These are phyloP conservation scores for Nasturtium officinale DNA, from an alignment of 345 rosid species.

Conservation along the genomic window DNA sequence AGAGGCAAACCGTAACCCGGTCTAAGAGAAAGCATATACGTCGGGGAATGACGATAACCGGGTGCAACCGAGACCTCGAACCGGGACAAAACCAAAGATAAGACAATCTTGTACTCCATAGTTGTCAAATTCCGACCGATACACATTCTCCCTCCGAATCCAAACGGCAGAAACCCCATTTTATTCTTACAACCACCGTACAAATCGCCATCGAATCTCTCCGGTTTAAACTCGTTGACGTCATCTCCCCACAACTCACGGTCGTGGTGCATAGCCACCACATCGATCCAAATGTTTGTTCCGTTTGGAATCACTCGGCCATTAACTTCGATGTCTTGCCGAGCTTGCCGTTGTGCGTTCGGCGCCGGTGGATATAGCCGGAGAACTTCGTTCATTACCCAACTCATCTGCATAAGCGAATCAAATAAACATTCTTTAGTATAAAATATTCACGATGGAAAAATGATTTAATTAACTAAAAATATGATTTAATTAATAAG, in stretches of 20 bases:
- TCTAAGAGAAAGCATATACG: slow-evolving; percentile 70
- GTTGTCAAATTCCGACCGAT: slow-evolving; percentile 68
- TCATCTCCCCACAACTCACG: slow-evolving; percentile 74
- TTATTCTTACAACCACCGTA: slow-evolving; percentile 81
- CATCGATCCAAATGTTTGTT: slow-evolving; percentile 87
- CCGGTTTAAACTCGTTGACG: slow-evolving; percentile 74
- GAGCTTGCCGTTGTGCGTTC: slow-evolving; percentile 77
- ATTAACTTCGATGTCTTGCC: slow-evolving; percentile 58
- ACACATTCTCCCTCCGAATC: slow-evolving; percentile 97
- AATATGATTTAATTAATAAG: not conserved
- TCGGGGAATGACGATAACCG: slow-evolving; percentile 66
- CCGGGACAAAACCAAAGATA: slow-evolving; percentile 65
- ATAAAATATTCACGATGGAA: not conserved
- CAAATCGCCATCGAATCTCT: slow-evolving; percentile 66
- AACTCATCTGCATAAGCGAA: slow-evolving; percentile 65
- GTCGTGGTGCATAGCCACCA: slow-evolving; percentile 95
- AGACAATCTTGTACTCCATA: slow-evolving; percentile 79
- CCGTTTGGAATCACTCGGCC: slow-evolving; percentile 60
- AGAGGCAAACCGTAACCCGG: slow-evolving; percentile 77
- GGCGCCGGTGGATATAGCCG: slow-evolving; percentile 84
- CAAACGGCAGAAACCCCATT: slow-evolving; percentile 95
- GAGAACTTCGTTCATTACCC: slow-evolving; percentile 85
- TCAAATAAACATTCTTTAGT: not conserved
- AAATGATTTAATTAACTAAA: not conserved
- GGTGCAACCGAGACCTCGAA: slow-evolving; percentile 72